Base-by-base conservation (phyloP, 805 yeast species). In the Yarrowia alimentaria region DNA sequence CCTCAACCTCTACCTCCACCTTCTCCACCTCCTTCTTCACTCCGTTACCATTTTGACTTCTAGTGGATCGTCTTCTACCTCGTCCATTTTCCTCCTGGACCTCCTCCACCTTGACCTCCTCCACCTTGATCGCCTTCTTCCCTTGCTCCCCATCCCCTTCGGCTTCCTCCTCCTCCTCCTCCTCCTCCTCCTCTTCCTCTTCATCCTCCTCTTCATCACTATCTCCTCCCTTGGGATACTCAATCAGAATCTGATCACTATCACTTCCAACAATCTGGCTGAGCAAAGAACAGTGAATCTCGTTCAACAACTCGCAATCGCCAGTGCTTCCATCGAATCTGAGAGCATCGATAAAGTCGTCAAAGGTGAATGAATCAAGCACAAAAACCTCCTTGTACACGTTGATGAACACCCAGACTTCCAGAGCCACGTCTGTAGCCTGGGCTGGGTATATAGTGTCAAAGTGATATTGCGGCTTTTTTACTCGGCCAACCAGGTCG, bases 301-400 rank as follows among this genome's bases (percentile, higher is more conserved):
- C 91, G 57, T 79, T 77, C 24, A 85, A 61, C 26, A 83, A 61
- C 9, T 67, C 71, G 57, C 85, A 78, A 29, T 77, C 64, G 2
- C 73, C n/a, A n/a, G n/a, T n/a, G n/a, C n/a, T n/a, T n/a, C n/a
- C 71, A 4, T 66, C 65, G 2, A 67, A 65, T 28, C 71, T 69
- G 67, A 83, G 62, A 9, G 79, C 81, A 51, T 78, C 77, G 6
- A 83, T 61, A 59, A 78, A 85, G 57, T 83, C 94, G 66, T 87
- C 96, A 67, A 84, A 85, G 0, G 91, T 81, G 58, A 85, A 81
- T 0, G 83, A 76, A 59, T 83, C 88, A n/a, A 88, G 66, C 5
- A 74, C 61, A 24, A 87, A 67, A 0, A 87, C 79, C 26, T 74
- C 73, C 57, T 80, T 78, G 63, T 81, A 87, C 45, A 85, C 74